Conservation (phyloP, 2,329 filamentous ascomycete species). For the Clonostachys chloroleuca region DNA sequence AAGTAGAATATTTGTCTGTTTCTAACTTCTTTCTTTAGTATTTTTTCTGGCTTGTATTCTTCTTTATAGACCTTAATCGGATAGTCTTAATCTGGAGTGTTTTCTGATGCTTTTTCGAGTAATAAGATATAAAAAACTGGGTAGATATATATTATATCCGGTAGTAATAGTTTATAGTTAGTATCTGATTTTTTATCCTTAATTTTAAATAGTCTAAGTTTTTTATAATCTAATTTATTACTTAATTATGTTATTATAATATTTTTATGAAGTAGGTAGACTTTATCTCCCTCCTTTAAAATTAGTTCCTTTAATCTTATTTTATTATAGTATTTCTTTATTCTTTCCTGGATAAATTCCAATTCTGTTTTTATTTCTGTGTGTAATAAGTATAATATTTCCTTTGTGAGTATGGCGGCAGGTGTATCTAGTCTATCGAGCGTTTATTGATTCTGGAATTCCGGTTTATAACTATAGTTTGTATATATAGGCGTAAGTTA, state of each 20-base stretch:
- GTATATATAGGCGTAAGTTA: background rate
- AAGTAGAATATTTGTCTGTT: no score
- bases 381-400: no score
- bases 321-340: conserved; percentile 7
- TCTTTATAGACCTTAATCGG: no score
- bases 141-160: no score
- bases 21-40: no score
- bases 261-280: conserved; percentile 9
- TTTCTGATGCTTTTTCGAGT: no score
- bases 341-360: conserved; percentile 2
- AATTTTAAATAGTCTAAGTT: background rate
- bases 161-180: conserved; percentile 4
- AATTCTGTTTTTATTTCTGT: conserved; percentile 3
- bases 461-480: conserved; percentile 3
- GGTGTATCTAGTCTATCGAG: background rate
- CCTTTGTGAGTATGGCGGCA: conserved; percentile 1
- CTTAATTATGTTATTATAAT: conserved; percentile 6
- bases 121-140: no score
- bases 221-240: conserved; percentile 11
- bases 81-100: no score
- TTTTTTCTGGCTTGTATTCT: no score
- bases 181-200: conserved; percentile 6
- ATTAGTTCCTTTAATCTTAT: conserved; percentile 8
- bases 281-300: conserved; percentile 7
- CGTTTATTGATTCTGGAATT: background rate